Evolutionary conservation across 2,329 filamentous ascomycete genomes (phyloP).

Genomic region (Coccinonectria pachysandricola): DNA sequence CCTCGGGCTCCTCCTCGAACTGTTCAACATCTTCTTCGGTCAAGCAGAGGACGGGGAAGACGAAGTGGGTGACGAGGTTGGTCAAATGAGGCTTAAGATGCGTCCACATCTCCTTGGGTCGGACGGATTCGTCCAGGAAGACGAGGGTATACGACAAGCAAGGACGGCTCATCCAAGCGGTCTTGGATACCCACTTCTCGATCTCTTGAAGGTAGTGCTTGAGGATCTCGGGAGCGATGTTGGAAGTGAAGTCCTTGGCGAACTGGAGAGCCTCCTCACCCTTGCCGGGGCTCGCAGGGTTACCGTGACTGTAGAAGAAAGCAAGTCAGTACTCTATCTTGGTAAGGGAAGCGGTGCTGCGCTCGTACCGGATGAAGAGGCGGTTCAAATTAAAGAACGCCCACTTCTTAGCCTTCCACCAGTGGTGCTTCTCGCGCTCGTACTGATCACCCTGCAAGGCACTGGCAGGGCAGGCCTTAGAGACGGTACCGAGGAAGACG

Average conservation of each 20-base stretch:
- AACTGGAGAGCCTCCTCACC: conserved; percentile 68
- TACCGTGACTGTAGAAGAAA: conserved; percentile 62
- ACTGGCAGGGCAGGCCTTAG: conserved; percentile 69
- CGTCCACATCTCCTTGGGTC: conserved; percentile 94
- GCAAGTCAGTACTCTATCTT: too few relatives aligned
- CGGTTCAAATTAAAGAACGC: conserved; percentile 96
- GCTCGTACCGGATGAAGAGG: conserved; percentile 71
- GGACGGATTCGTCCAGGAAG: conserved; percentile 94
- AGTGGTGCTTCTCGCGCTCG: conserved; percentile 87
- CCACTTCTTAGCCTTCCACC: conserved; percentile 99
- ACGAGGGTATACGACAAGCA: conserved; percentile 88
- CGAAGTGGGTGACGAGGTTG: conserved; percentile 83
- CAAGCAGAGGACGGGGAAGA: conserved; percentile 92
- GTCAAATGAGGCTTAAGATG: conserved; percentile 89
- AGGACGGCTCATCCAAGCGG: conserved; percentile 87
- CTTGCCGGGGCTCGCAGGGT: conserved; percentile 66
- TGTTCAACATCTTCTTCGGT: conserved; percentile 86
- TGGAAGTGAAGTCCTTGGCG: conserved; percentile 81
- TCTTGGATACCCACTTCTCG: conserved; percentile 95
- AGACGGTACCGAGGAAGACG: conserved; percentile 81
- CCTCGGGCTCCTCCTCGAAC: conserved; percentile 87
- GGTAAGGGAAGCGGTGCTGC: too few relatives aligned
- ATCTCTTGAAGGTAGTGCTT: conserved; percentile 92
- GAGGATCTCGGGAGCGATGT: conserved; percentile 90
- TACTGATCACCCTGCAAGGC: conserved; percentile 76